phyloP scores from a whole-genome alignment of 2,329 filamentous ascomycete genomes.

The Paracoccidioides lutzii region DNA sequence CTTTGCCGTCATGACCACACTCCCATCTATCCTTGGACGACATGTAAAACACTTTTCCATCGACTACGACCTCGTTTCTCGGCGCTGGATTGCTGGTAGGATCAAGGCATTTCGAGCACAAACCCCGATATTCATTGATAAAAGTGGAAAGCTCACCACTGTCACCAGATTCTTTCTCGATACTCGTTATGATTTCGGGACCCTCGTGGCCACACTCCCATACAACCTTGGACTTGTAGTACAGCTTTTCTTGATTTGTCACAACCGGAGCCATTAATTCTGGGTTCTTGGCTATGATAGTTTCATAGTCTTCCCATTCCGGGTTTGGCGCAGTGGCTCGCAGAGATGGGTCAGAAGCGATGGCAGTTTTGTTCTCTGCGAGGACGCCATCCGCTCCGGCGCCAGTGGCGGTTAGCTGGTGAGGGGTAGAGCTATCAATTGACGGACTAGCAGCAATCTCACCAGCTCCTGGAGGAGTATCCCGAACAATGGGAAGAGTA shows the following conservation, averaged over 20 bases:
- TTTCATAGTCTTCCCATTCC: slow-evolving; percentile 13
- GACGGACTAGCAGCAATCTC: neutral
- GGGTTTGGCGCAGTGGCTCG: slow-evolving; percentile 1
- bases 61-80: neutral
- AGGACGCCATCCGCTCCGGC: slow-evolving; percentile 13
- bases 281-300: slow-evolving; percentile 10
- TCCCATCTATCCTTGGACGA: slow-evolving; percentile 11
- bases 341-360: slow-evolving; percentile 10
- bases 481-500: neutral
- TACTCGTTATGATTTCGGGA: slow-evolving; percentile 6
- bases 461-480: neutral
- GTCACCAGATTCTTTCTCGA: slow-evolving; percentile 8
- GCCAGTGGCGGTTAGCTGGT: too few species aligned
- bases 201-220: slow-evolving; percentile 13
- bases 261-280: slow-evolving; percentile 9
- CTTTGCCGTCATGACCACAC: slow-evolving; percentile 10
- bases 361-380: slow-evolving; percentile 9
- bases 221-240: slow-evolving; percentile 11
- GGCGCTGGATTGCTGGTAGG: neutral
- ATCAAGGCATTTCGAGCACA: neutral
- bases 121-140: slow-evolving; percentile 6
- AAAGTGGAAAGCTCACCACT: slow-evolving; percentile 2
- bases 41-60: slow-evolving; percentile 8
- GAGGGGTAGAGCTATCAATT: neutral
- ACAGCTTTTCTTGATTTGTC: slow-evolving; percentile 5